These are phyloP conservation scores for Chaetomium sp. DNA, from an alignment of 2,329 filamentous ascomycete species.

Conservation along the genomic window DNA sequence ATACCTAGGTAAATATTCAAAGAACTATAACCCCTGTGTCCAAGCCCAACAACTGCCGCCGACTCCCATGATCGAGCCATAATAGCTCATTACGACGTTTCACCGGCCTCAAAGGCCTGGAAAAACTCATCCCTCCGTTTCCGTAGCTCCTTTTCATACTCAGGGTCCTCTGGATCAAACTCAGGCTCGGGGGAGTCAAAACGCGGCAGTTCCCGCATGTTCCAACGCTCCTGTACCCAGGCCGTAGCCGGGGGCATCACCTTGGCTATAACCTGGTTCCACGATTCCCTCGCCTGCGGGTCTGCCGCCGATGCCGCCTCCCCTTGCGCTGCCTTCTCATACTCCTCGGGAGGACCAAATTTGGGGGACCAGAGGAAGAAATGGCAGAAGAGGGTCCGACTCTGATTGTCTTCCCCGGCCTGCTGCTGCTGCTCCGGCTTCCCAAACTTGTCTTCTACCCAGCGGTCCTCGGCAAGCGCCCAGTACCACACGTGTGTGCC, in stretches of 20 bases:
- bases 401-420: not conserved
- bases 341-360: slow-evolving; percentile 15
- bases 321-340: slow-evolving; percentile 14
- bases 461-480: not conserved
- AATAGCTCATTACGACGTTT: not conserved
- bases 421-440: not conserved
- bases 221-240: slow-evolving; percentile 34
- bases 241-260: slow-evolving; percentile 33
- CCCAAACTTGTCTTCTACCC: not conserved
- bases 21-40: not conserved
- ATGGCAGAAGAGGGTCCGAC: not conserved
- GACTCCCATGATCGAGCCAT: not conserved
- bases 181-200: not conserved
- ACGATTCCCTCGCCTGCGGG: slow-evolving; percentile 29
- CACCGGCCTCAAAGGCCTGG: not conserved
- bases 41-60: not conserved
- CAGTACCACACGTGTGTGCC: not conserved
- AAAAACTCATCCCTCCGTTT: not conserved
- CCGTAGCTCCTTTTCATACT: not conserved
- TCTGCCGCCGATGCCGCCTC: slow-evolving; percentile 16
- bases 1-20: not conserved
- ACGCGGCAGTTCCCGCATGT: slow-evolving; percentile 44
- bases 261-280: slow-evolving; percentile 19
- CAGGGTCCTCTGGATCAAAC: not conserved
- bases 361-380: not conserved